Conservation (phyloP, 495 filamentous ascomycete genomes). For the Penicillium malachiteum region DNA sequence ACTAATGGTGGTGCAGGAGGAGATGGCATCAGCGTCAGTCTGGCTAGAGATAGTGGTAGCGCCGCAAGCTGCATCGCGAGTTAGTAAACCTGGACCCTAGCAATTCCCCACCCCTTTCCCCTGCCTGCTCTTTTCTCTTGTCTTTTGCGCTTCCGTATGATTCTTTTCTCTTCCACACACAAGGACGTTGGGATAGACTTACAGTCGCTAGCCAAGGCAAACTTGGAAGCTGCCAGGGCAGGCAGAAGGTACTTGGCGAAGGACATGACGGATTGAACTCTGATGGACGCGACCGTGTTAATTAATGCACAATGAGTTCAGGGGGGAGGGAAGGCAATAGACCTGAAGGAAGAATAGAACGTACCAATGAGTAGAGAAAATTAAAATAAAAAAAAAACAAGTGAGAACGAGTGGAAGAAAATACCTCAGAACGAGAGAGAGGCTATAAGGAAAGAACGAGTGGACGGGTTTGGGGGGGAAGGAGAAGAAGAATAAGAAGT, state of each 20-base stretch:
- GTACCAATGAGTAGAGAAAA: slow-evolving; percentile 15
- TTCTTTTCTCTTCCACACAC: not conserved
- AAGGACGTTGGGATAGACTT: slow-evolving; percentile 5
- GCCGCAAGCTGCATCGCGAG: slow-evolving; percentile 17
- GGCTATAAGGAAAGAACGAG: slow-evolving; percentile 42
- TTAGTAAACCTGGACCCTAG: not conserved
- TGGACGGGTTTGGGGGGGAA: slow-evolving; percentile 41
- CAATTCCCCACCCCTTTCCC: not conserved
- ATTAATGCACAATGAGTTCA: not conserved
- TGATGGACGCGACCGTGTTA: slow-evolving; percentile 14
- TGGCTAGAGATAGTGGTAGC: slow-evolving; percentile 61
- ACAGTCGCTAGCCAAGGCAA: slow-evolving; percentile 57
- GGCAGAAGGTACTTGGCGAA: slow-evolving; percentile 72
- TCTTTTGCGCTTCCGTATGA: not conserved
- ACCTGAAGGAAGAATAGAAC: not conserved
- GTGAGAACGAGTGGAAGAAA: slow-evolving; percentile 32
- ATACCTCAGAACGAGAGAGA: slow-evolving; percentile 30
- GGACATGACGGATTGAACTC: slow-evolving; percentile 56
- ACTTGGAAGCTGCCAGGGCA: slow-evolving; percentile 64
- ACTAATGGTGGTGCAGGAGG: slow-evolving; percentile 63
- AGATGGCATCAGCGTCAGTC: slow-evolving; percentile 68
- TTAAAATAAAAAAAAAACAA: slow-evolving; percentile 11
- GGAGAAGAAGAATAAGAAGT: slow-evolving; percentile 38
- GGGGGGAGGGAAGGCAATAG: not conserved
- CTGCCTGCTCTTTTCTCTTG: not conserved